Base-by-base conservation (phyloP, 257 asterid genomes). In the Prunella vulgaris region DNA sequence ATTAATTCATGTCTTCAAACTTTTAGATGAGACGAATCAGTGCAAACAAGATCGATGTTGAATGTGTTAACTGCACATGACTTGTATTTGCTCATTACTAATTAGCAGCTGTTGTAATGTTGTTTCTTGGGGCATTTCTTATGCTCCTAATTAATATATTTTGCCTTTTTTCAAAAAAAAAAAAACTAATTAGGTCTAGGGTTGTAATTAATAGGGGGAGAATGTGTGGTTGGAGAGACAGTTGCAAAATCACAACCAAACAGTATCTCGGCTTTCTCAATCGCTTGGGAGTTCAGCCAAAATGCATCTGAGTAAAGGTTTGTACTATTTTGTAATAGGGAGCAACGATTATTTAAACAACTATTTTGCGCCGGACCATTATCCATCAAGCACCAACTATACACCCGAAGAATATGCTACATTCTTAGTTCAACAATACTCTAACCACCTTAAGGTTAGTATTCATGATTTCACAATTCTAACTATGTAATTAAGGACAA, bases 331-430 rank as follows among this genome's bases (percentile, higher is more conserved):
- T 10, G 81, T 67, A 5, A 54, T 83, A 3, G 90, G 90, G 20
- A 85, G 78, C 73, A 85, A 85, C 13, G 90, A 80, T 57, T 85
- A 83, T 80, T 33, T 85, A 35, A 83, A 80, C 78, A 85, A 85
- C 60, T 85, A 85, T 67, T 72, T 38, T 42, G 4, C 17, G 21
- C 84, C 90, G 0, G 69, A 52, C 0, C 37, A 59, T 68, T 85
- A 78, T 17, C 0, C 44, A 30, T 74, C 81, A 2, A 83, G 85
- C 46, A 8, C 0, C 1, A 17, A 5, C 12, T 81, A 72, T 6
- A 46, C 79, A 7, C 74, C 88, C 5, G 66, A 75, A 0, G 5
- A 71, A 53, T 85, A 76, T 70, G 82, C 90, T 1, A 1, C 57
- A 0, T 32, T 52, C 74, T 66, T 83, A 56, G 17, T 75, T 27